phyloP scores from a whole-genome alignment of 257 asterid genomes.

The Jaltomata sinuosa region DNA sequence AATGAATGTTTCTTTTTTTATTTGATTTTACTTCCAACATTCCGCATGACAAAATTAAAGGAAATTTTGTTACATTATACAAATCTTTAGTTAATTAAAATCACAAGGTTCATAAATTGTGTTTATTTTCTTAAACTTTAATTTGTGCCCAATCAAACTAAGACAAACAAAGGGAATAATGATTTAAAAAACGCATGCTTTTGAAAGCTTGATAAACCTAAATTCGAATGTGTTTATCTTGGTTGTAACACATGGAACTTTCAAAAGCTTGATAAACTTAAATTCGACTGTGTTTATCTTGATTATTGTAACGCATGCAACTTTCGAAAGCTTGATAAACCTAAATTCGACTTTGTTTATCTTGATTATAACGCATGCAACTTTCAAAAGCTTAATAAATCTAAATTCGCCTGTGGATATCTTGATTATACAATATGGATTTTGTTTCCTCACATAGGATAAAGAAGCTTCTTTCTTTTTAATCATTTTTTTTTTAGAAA shows the following conservation, averaged over 20 bases:
- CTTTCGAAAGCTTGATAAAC: background rate
- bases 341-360: background rate
- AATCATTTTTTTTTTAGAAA: background rate
- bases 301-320: background rate
- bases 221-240: background rate
- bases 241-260: background rate
- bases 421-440: background rate
- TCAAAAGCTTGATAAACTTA: background rate
- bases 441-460: background rate
- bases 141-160: no score
- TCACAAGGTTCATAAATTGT: no score
- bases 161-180: no score
- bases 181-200: background rate
- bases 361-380: background rate
- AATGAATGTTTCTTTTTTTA: background rate
- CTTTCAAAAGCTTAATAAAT: background rate
- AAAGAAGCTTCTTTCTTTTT: background rate
- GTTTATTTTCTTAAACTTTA: no score
- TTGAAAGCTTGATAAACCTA: background rate
- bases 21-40: no score
- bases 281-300: background rate
- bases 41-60: no score
- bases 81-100: no score
- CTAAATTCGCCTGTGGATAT: background rate
- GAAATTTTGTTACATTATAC: no score